Evolutionary conservation across 805 yeast genomes (phyloP).

Genomic region (Dipodascus albidus): DNA sequence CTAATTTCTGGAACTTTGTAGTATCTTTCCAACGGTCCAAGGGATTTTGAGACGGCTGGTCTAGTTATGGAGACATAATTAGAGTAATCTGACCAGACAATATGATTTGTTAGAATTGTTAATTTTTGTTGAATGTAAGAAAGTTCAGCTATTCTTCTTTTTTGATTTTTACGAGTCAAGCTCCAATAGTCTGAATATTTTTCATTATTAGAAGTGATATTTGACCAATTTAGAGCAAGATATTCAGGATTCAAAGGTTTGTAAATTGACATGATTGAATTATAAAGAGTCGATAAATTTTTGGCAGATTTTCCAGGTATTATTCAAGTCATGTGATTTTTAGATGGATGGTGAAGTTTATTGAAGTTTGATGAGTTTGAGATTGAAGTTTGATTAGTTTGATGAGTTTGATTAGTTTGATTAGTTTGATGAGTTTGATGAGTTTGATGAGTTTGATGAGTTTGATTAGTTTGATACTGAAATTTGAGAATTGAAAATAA

Average conservation of each 20-base stretch:
- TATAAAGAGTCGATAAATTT: background rate
- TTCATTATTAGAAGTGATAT: background rate
- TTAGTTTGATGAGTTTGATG: too few relatives aligned
- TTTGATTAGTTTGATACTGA: too few relatives aligned
- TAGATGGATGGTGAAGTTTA: too few relatives aligned
- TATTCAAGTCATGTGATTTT: too few relatives aligned
- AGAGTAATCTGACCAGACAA: background rate
- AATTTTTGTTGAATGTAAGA: background rate
- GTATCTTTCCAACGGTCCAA: background rate
- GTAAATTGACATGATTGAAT: background rate
- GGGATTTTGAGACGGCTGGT: background rate
- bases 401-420: too few relatives aligned
- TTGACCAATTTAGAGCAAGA: background rate
- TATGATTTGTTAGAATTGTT: background rate
- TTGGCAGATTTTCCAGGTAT: too few relatives aligned
- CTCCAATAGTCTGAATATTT: background rate
- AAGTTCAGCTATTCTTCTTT: background rate
- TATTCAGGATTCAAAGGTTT: background rate
- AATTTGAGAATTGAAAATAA: too few relatives aligned
- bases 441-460: too few relatives aligned
- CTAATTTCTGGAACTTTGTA: background rate
- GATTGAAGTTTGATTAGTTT: too few relatives aligned
- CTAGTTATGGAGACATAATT: background rate
- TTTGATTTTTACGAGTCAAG: background rate
- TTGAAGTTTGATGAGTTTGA: too few relatives aligned